Evolutionary conservation across 441 rosid species (phyloP), one percentile per base, ranked within the genome.

Genomic region (Gossypium schwendimanii): DNA sequence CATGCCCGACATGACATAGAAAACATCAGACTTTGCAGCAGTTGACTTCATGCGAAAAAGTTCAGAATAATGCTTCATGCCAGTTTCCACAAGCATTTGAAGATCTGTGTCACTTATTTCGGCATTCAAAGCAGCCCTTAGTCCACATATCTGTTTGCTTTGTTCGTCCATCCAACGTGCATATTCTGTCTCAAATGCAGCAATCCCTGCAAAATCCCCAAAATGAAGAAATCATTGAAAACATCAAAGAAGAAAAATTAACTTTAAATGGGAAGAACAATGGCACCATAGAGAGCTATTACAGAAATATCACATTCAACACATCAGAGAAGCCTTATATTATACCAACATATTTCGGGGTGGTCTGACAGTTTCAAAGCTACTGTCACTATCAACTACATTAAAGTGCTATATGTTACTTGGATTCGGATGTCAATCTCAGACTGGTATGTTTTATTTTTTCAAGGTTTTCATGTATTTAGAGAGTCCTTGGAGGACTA

Each of bases 131-230:
- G 84, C 90, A 20, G 63, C 60, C 76, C 88, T 87, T 71, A 89
- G 75, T 54, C 86, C 88, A 36, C 61, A 1, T 75, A 80, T 78
- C 69, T 86, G 90, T 60, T 81, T 80, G 69, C 78, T 84, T 73
- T 86, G 88, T 77, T 87, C 94, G 69, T 86, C 85, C 67, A 89
- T 81, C 94, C 94, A 89, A 14, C 76, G 88, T 44, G 80, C 88
- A 69, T 89, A 89, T 77, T 86, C 90, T 87, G 86, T 77, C 82
- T 89, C 91, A 80, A 89, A 87, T 75, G 86, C 81, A 60, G 87
- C 80, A 75, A 85, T 82, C 44, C 87, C 89, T 89, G 77, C 73
- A 80, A 28, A 76, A 59, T 28, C 44, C 18, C 58, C 67, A 24
- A 54, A 14, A 39, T 7, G 69, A 54, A 53, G 49, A n/a, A 20